A percentile compares a stretch with the other conserved stretches of the same genome.
Evolutionary conservation across 2,329 filamentous ascomycete species (phyloP).

Genomic region (Colletotrichum orchidophilum): DNA sequence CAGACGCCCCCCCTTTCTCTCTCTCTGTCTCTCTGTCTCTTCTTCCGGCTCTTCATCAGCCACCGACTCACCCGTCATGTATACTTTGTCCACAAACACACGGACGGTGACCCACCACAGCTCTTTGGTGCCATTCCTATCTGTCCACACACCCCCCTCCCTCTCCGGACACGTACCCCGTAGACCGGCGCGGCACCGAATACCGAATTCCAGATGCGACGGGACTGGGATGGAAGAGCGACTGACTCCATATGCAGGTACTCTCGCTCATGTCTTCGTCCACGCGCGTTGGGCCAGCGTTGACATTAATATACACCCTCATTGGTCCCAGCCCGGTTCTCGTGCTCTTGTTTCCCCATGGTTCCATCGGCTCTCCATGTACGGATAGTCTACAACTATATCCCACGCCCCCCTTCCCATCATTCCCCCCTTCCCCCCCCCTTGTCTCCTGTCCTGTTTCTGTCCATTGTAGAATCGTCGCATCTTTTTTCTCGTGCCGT

Average conservation of each 20-base stretch:
- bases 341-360: conserved; percentile 1
- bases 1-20: too few relatives aligned
- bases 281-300: neutral
- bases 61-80: neutral
- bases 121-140: neutral
- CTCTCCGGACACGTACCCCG: neutral
- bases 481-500: neutral
- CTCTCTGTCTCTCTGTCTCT: too few relatives aligned
- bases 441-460: neutral
- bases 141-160: neutral
- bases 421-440: neutral
- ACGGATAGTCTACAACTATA: neutral
- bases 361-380: conserved; percentile 4
- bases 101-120: neutral
- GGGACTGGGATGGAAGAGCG: conserved; percentile 1
- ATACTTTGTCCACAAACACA: neutral
- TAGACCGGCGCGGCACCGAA: conserved; percentile 25
- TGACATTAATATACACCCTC: neutral
- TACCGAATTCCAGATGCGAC: conserved; percentile 24
- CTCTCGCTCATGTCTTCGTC: neutral
- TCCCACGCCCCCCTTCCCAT: neutral
- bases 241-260: conserved; percentile 5
- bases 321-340: conserved; percentile 4
- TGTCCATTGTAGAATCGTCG: neutral
- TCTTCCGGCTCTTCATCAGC: neutral